Evolutionary conservation across 805 yeast species (phyloP), one percentile per base, ranked within the genome.

Genomic region (Saccharomyces cerevisiae): DNA sequence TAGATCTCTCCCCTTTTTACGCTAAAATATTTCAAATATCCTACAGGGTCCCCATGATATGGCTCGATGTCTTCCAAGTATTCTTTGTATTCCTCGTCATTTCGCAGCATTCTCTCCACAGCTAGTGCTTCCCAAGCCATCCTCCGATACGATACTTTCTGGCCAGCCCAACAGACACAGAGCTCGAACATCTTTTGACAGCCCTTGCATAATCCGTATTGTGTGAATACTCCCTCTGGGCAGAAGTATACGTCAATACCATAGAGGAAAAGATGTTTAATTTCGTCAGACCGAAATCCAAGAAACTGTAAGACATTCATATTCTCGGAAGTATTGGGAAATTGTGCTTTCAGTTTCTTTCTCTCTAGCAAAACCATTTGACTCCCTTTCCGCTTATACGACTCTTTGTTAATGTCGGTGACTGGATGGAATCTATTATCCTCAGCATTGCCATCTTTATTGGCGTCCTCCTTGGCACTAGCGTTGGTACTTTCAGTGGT

Each of bases 371-470:
- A 21, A 26, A 46, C 48, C 48, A 46, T 46, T 21, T 46, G 48
- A 29, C 48, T 46, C 5, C 30, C 30, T 29, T 29, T 29, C 30
- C 30, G 48, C 48, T 46, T 46, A 21, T 46, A n/a, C 17, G 48
- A 10, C 48, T 46, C 48, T 46, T 46, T 46, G 8, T 21, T 46
- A 46, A 46, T 21, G 48, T 43, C 47, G 36, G 57, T 27, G 57
- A 61, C 2, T 59, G 30, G 30, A 29, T 6, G 11, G 30, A 29
- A 29, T 29, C 30, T 29, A 29, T 29, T 29, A 29, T 10, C 8
- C 30, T 29, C 30, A 29, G 30, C 30, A 29, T 29, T 29, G 30
- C 30, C 30, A 29, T 10, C 30, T 29, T 6, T 29, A 29, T 29
- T 29, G 30, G 30, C 30, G 30, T 29, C 30, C 11, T 29, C 30